Evolutionary conservation across 805 yeast genomes (phyloP), one percentile per base, ranked within the genome.

Genomic region (Wickerhamomyces subpelliculosus): DNA sequence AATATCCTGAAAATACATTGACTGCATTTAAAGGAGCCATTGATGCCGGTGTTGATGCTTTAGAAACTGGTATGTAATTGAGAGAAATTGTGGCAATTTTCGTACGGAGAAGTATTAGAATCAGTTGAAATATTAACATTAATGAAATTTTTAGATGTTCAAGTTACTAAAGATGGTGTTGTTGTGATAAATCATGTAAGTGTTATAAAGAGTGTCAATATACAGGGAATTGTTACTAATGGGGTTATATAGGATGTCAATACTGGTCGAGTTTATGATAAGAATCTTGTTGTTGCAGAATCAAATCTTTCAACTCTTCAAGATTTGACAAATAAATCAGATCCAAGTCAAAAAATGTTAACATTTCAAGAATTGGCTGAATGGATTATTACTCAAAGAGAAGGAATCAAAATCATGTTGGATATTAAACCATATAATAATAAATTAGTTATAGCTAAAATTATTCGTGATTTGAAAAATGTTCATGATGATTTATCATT

Each of bases 71-170:
- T 48, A 28, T 18, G 49, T 27, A 7, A n/a, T 17, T n/a, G n/a
- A n/a, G 13, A 23, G 26, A 12, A 12, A 9, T 23, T 23, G 8
- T 23, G 8, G 8, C 12, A 23, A 23, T 8, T 23, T 8, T 23
- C 14, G 14, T 13, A n/a, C n/a, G 8, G 2, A 8, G 14, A n/a
- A n/a, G n/a, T n/a, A n/a, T n/a, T n/a, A n/a, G n/a, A n/a, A n/a
- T n/a, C n/a, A n/a, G n/a, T n/a, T n/a, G n/a, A n/a, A n/a, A n/a
- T n/a, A n/a, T n/a, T n/a, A n/a, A n/a, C n/a, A n/a, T n/a, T n/a
- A n/a, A n/a, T n/a, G n/a, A n/a, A n/a, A n/a, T n/a, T n/a, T n/a
- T 23, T 34, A 14, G 84, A 77, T 48, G 55, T 77, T 23, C 82
- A 75, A 48, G 62, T 75, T 42, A 61, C 78, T 1, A 47, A 51